Evolutionary conservation across 129 eudicot genomes (phyloP).

Genomic region (Ambrosia trifida): DNA sequence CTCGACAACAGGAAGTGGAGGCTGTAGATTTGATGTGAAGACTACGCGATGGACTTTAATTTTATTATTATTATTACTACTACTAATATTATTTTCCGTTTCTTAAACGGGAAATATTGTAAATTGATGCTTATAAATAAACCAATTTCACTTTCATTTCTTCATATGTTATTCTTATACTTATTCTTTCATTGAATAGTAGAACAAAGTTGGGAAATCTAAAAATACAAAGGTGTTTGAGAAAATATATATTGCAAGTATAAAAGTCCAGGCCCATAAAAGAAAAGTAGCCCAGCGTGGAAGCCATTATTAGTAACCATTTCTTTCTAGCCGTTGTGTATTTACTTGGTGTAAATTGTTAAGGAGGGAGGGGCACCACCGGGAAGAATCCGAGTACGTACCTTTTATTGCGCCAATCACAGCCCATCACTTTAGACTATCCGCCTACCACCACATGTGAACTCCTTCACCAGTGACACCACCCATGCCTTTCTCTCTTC

Average conservation of each 20-base stretch:
- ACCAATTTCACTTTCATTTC: not conserved
- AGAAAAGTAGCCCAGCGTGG: too few relatives aligned
- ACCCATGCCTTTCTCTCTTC: too few relatives aligned
- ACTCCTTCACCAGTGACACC: too few relatives aligned
- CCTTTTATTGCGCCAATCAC: too few relatives aligned
- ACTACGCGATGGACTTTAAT: conserved; percentile 11
- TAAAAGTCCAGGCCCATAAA: not conserved
- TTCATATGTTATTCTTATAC: not conserved
- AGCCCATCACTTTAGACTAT: too few relatives aligned
- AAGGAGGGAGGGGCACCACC: too few relatives aligned
- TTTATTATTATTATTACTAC: not conserved
- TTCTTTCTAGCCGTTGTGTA: too few relatives aligned
- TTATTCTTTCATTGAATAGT: not conserved
- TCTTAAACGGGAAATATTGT: conserved; percentile 5
- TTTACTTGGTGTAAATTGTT: too few relatives aligned
- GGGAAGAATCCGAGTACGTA: too few relatives aligned
- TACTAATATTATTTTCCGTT: not conserved
- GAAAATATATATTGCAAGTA: not conserved
- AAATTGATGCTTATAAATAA: conserved; percentile 10
- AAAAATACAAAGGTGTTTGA: not conserved
- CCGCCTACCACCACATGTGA: too few relatives aligned
- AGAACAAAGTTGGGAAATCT: not conserved
- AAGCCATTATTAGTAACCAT: too few relatives aligned
- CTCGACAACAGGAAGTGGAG: conserved; percentile 65
- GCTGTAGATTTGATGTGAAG: conserved; percentile 59